Evolutionary conservation across 345 rosid genomes (phyloP).

Genomic region (Dipteronia sinensis): DNA sequence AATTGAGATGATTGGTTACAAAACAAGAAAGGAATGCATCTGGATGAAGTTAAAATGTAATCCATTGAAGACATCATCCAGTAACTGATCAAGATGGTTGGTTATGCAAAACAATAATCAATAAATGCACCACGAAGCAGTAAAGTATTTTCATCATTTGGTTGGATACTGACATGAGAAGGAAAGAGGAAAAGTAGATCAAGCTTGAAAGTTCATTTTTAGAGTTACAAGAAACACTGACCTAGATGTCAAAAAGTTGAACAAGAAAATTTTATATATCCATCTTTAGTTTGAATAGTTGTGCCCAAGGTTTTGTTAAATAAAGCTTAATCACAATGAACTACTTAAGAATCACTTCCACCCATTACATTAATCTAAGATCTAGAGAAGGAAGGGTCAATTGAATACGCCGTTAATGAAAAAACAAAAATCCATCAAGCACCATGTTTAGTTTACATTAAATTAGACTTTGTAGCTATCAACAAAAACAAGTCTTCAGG

Average conservation of each 20-base stretch:
- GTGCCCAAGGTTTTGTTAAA: background rate
- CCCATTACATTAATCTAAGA: background rate
- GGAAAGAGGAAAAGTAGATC: background rate
- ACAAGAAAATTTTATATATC: background rate
- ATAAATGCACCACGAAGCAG: background rate
- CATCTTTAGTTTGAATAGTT: background rate
- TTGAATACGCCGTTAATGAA: background rate
- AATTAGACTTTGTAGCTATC: background rate
- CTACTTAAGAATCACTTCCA: background rate
- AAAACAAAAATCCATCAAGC: background rate
- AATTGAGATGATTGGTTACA: constrained; percentile 1
- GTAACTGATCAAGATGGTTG: background rate
- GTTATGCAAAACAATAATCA: background rate
- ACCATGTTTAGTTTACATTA: background rate
- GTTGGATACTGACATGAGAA: background rate
- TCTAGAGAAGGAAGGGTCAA: background rate
- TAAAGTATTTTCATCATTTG: background rate
- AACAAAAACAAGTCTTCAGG: background rate
- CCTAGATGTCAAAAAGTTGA: background rate
- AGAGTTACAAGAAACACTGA: background rate
- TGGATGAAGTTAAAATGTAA: background rate
- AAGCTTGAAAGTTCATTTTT: background rate
- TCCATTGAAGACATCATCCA: background rate
- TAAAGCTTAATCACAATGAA: background rate
- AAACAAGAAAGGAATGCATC: background rate